These are phyloP conservation scores for Aspergillus chevalieri DNA, from an alignment of 2,329 filamentous ascomycete genomes.

Conservation along the genomic window DNA sequence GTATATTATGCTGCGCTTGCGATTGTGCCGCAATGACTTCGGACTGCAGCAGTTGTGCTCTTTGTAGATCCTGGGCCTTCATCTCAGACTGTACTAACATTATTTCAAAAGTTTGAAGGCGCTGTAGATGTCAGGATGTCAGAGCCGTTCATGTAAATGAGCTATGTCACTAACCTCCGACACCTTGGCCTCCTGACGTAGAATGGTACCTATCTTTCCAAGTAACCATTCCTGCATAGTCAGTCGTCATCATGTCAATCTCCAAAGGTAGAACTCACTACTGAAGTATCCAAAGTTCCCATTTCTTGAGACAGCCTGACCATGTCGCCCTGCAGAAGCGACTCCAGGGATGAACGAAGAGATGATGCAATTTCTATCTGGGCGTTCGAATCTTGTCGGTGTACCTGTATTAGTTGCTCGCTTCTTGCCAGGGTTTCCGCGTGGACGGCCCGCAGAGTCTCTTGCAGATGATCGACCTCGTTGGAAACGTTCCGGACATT, in stretches of 20 bases:
- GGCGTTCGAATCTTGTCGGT: conserved; percentile 20
- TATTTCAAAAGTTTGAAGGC: conserved; percentile 26
- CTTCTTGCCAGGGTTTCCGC: conserved; percentile 22
- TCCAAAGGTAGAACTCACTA: conserved; percentile 23
- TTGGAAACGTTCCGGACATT: conserved; percentile 22
- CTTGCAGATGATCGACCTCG: conserved; percentile 18
- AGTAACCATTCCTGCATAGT: conserved; percentile 27
- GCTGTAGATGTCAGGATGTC: conserved; percentile 27
- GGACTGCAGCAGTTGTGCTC: conserved; percentile 29
- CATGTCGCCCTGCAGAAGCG: conserved; percentile 25
- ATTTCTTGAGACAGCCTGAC: conserved; percentile 23
- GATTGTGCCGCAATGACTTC: conserved; percentile 22
- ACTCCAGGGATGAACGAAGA: conserved; percentile 28
- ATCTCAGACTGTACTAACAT: conserved; percentile 28
- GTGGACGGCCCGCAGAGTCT: conserved; percentile 20
- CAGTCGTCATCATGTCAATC: conserved; percentile 1
- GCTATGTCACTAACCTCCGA: conserved; percentile 21
- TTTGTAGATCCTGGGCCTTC: conserved; percentile 26
- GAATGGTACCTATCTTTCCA: conserved; percentile 18
- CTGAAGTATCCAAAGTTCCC: conserved; percentile 25
- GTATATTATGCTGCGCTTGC: conserved; percentile 20
- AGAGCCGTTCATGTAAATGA: conserved; percentile 7
- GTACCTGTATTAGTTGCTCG: conserved; percentile 19
- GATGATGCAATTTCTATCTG: conserved; percentile 24
- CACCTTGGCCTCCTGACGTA: conserved; percentile 29